Evolutionary conservation across 441 rosid genomes (phyloP), one percentile per base, ranked within the genome.

Genomic region (Erodium texanum): DNA sequence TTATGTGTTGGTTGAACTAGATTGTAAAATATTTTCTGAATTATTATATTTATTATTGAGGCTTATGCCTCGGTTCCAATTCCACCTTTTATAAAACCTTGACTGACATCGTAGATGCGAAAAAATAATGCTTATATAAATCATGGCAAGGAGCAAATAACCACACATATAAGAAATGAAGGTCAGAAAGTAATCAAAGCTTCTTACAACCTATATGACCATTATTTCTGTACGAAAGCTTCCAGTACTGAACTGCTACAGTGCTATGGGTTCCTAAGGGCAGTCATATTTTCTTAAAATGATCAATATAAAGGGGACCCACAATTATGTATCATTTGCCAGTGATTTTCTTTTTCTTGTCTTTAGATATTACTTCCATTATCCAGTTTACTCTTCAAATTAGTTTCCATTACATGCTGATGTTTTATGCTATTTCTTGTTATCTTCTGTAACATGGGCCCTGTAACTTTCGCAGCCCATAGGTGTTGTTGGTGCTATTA

Each of bases 401-500:
- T 45, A 45, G 16, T 45, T 45, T 45, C 16, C 52, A 45, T 5
- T 45, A 45, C 52, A 14, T 14, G 16, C n/a, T 45, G 52, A 45
- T 45, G 16, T 45, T 16, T 45, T 20, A 18, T 65, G 68, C 54
- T 2, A 20, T 65, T 19, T 38, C 48, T 24, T 16, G 23, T 63
- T 59, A 69, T 66, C 16, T 48, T 14, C 45, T 16, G 54, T 23
- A 16, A 62, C 10, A 45, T 65, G 62, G 27, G 68, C 71, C 68
- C 62, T 59, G 50, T 66, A 66, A 66, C 65, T 68, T 72, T 64
- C 73, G 80, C 89, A 92, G 99, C 97, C 99, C 75, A 73, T 94
- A 14, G 99, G 99, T 80, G 96, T 92, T 82, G 96, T 90, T 81
- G 99, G 98, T 74, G 89, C 96, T 62, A 86, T 94, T 69, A 78